Evolutionary conservation across 2,329 filamentous ascomycete genomes (phyloP).

Genomic region (Fulvia fulva): DNA sequence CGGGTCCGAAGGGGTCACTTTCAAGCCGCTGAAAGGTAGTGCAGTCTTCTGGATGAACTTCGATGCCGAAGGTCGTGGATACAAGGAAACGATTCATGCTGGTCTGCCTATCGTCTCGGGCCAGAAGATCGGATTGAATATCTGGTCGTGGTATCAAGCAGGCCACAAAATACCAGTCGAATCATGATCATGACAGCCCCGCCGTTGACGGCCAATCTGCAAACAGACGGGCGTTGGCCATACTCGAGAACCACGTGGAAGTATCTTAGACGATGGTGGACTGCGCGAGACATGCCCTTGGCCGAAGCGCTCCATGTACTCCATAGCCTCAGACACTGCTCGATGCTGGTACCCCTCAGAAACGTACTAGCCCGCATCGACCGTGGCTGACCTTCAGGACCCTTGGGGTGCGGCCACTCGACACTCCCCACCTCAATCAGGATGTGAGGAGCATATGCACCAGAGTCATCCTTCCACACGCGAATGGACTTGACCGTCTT

Average conservation of each 20-base stretch:
- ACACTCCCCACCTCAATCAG: constrained; percentile 14
- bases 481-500: constrained; percentile 8
- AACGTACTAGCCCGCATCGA: no score
- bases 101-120: constrained; percentile 55
- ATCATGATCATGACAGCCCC: neutral
- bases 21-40: constrained; percentile 55
- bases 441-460: constrained; percentile 9
- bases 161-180: constrained; percentile 14
- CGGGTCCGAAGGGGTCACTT: constrained; percentile 48
- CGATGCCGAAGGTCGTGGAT: constrained; percentile 51
- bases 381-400: no score
- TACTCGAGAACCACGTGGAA: no score
- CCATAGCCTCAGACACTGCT: no score
- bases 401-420: no score
- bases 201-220: neutral
- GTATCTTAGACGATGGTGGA: no score
- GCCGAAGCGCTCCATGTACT: no score
- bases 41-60: constrained; percentile 63
- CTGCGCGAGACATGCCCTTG: no score
- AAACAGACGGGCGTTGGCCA: no score
- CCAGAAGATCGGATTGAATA: constrained; percentile 59
- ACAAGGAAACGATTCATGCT: constrained; percentile 59
- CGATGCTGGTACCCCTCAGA: no score
- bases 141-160: constrained; percentile 60
- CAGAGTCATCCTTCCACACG: constrained; percentile 12